A percentile compares a stretch with the other conserved stretches of the same genome.
Evolutionary conservation across 2,329 filamentous ascomycete species (phyloP).

Genomic region (Clarireedia paspali): DNA sequence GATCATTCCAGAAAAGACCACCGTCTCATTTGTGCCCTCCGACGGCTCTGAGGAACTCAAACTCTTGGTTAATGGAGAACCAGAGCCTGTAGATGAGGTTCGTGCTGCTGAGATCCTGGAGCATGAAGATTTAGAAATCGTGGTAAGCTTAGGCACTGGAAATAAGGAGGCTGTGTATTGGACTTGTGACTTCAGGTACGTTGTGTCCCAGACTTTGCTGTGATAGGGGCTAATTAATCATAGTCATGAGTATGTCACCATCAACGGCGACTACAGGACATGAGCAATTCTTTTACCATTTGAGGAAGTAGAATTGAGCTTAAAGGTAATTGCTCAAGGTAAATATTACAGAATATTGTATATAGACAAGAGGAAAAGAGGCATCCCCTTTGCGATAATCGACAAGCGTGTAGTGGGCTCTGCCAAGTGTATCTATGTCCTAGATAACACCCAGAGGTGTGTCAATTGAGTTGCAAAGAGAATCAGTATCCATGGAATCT

Average conservation of each 20-base stretch:
- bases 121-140: constrained; percentile 70
- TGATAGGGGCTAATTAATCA: constrained; percentile 12
- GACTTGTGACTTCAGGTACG: constrained; percentile 82
- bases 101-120: constrained; percentile 72
- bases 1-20: constrained; percentile 63
- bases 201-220: constrained; percentile 26
- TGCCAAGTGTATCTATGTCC: too few relatives aligned
- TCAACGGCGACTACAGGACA: constrained; percentile 62
- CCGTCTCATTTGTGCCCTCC: constrained; percentile 68
- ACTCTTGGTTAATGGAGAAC: constrained; percentile 71
- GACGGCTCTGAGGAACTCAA: constrained; percentile 73
- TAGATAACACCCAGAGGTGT: not conserved
- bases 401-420: too few relatives aligned
- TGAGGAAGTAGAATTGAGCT: not conserved
- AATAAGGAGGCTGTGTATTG: constrained; percentile 65
- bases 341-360: not conserved
- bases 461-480: not conserved
- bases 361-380: not conserved
- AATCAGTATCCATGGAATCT: too few relatives aligned
- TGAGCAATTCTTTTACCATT: constrained; percentile 25
- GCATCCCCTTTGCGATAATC: too few relatives aligned
- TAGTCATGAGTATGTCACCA: constrained; percentile 58
- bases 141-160: constrained; percentile 64
- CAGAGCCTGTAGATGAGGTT: constrained; percentile 68
- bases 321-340: not conserved